Base-by-base conservation (phyloP, 75 land plant species). In the Isoetes taiwanensis region DNA sequence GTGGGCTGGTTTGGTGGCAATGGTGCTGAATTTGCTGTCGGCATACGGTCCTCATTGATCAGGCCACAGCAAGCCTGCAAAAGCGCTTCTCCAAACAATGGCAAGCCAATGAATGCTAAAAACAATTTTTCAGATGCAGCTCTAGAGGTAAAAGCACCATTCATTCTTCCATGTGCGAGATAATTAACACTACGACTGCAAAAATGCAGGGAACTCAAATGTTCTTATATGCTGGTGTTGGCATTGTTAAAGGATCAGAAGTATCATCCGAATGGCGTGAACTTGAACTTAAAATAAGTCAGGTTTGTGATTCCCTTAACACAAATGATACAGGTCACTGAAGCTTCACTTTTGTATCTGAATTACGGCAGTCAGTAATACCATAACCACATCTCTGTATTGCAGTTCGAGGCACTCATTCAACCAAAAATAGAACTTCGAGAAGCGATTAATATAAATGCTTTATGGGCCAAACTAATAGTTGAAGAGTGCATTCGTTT, bases 1-100 rank as follows among this genome's bases (percentile, higher is more conserved):
- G 84, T 94, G 69, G 99, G 99, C 32, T 94, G 99, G 99, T 85
- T 94, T 74, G 91, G 99, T 23, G 96, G 99, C 20, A 61, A 70
- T 4, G 97, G 84, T 34, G 66, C 82, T 41, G 99, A 94, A 52
- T 94, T 94, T 74, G 90, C 87, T 31, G 96, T 94, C 48, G 99
- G 93, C 26, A 94, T 89, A 43, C 73, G 99, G 35, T 89, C 99
- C 37, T 78, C 96, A 30, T 63, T 94, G 35, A 70, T 94, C 34
- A 43, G 30, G 30, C 67, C 24, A 10, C 14, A 37, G 14, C 39
- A 37, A 37, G 39, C 14, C 39, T 10, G 12, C 39, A 37, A 37
- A 14, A 14, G 39, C 9, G 39, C 14, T 37, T 37, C 14, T 37
- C 39, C 39, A 37, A 9, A 37, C 52, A 48, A 16, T n/a, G n/a